Evolutionary conservation across 768 basidiomycete species (phyloP).

Genomic region (Xanthoconium purpureum): DNA sequence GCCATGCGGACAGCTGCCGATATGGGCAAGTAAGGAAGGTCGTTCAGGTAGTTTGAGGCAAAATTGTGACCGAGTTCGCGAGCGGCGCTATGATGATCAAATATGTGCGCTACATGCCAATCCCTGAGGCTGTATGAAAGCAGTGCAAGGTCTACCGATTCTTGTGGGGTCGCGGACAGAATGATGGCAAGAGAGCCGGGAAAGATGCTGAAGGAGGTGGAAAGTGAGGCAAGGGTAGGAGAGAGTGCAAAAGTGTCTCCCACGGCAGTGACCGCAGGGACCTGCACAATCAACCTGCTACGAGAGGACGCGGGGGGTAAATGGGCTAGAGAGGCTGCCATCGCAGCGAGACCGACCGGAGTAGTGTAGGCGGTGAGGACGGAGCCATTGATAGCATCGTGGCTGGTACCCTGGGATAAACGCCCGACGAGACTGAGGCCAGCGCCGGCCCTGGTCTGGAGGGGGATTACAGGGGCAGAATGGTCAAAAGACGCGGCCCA

Average conservation of each 20-base stretch:
- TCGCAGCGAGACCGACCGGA: conserved; percentile 75
- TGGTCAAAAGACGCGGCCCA: conserved; percentile 47
- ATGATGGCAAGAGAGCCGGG: conserved; percentile 68
- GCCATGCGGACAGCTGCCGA: conserved; percentile 49
- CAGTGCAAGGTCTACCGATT: conserved; percentile 72
- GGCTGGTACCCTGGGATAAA: conserved; percentile 75
- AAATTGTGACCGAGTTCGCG: conserved; percentile 70
- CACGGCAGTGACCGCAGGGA: conserved; percentile 68
- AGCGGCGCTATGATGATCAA: conserved; percentile 79
- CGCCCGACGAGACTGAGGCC: conserved; percentile 77
- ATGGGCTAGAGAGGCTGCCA: conserved; percentile 75
- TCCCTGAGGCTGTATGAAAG: conserved; percentile 68
- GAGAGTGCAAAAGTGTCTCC: conserved; percentile 68
- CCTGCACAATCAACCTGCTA: conserved; percentile 77
- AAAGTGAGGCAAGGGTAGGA: conserved; percentile 71
- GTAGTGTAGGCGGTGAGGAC: conserved; percentile 80
- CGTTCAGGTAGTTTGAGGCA: conserved; percentile 35
- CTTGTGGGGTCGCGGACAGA: conserved; percentile 81
- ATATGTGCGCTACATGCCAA: conserved; percentile 81
- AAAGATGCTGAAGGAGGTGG: conserved; percentile 56
- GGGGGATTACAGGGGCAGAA: conserved; percentile 55
- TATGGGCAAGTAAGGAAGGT: conserved; percentile 33
- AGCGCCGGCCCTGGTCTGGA: conserved; percentile 84
- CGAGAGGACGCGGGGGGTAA: conserved; percentile 60
- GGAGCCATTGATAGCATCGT: conserved; percentile 55